Percentiles rank a stretch among this genome's conserved stretches.
Evolutionary conservation across 345 rosid species (phyloP).

Genomic region (Acer negundo): DNA sequence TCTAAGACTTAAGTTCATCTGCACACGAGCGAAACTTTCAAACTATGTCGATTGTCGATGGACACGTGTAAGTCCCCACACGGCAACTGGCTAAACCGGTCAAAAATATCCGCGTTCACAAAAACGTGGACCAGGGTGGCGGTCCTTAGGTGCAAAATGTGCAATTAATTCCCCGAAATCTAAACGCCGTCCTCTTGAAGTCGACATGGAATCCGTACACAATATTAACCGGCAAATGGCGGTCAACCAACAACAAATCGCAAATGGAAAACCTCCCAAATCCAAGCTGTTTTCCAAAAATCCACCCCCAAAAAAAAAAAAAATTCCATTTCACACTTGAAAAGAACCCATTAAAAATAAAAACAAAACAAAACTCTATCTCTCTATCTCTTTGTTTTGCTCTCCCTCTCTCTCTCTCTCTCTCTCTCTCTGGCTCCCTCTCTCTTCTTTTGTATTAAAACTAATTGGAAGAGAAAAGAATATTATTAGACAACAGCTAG

Average conservation of each 20-base stretch:
- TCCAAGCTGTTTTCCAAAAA: constrained; percentile 71
- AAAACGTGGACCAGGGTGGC: constrained; percentile 26
- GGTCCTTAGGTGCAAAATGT: constrained; percentile 13
- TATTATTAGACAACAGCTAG: neutral
- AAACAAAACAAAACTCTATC: neutral
- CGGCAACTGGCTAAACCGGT: constrained; percentile 47
- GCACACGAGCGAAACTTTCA: constrained; percentile 13
- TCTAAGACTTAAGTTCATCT: no score
- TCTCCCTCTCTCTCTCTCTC: constrained; percentile 19
- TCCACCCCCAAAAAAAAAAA: constrained; percentile 30
- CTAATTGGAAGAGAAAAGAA: constrained; percentile 20
- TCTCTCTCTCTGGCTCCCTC: constrained; percentile 15
- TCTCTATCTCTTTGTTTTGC: neutral
- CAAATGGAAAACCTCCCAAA: constrained; percentile 55
- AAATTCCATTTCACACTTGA: constrained; percentile 50
- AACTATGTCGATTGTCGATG: neutral
- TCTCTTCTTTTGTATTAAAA: neutral
- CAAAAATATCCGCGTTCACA: constrained; percentile 35
- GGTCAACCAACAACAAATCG: constrained; percentile 33
- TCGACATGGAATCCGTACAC: constrained; percentile 28
- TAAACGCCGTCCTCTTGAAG: constrained; percentile 40
- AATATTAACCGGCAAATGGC: constrained; percentile 58
- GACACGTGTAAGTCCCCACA: constrained; percentile 38
- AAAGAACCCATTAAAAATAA: neutral
- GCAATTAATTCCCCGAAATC: constrained; percentile 49